Base-by-base conservation (phyloP, 495 filamentous ascomycete species). In the Umbilicaria muhlenbergii region DNA sequence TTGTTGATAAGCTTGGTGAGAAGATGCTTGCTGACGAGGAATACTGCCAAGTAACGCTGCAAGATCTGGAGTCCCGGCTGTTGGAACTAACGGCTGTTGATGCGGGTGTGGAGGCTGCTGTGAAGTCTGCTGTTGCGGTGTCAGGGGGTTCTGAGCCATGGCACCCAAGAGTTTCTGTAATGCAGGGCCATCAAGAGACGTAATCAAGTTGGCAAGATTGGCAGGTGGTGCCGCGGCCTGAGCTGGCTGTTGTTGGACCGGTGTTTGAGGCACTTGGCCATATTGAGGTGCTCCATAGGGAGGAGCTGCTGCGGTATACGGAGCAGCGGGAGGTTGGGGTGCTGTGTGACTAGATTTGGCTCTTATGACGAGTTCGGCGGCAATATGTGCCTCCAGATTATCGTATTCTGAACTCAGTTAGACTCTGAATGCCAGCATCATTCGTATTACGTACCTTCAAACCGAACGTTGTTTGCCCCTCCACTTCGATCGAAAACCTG, bases 401-500 rank as follows among this genome's bases (percentile, higher is more conserved):
- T 80, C 72, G 53, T 98, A 98, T 51, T 88, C 76, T 81, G 44
- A 12, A 38, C 4, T 13, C 11, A 18, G 39, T 61, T 40, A 61
- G 51, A 32, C 33, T 28, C 14, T 12, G 36, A 6, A 15, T 24
- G 11, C 14, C 32, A 36, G 42, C 14, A 42, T 17, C 16, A 45
- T 19, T 32, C 39, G 43, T 33, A 34, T 31, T 17, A 55, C 65
- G 56, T 50, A 80, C 78, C 77, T 51, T 88, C 82, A 55, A 81
- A 95, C 28, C 71, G 74, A 45, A 89, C 75, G 46, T 78, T 86
- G 46, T 75, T 73, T 34, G 63, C 66, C 19, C 80, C 83, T 11
- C 62, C 69, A 35, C 75, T 79, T 14, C 89, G 80, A 61, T 88
- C 82, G 53, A 95, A 95, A 15, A 94, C 71, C 53, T 86, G 83